A percentile compares a stretch with the other conserved stretches of the same genome.
These are phyloP conservation scores for Ramalina intermedia DNA, from an alignment of 495 filamentous ascomycete genomes.

Conservation along the genomic window DNA sequence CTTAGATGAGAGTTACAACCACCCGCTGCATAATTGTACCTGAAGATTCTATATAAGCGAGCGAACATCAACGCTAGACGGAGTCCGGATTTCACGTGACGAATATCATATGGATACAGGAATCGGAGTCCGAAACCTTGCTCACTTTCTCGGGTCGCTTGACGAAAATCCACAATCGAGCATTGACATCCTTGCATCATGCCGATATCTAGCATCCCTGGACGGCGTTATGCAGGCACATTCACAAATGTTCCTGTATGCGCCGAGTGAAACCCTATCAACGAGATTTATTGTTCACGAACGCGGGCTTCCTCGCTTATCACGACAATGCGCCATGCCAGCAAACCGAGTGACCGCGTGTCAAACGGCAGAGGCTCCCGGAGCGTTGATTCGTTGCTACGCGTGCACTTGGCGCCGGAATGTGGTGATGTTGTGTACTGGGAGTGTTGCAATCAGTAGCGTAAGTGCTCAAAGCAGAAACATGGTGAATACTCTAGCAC, in stretches of 20 bases:
- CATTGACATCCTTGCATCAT: neutral
- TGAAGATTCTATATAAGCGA: too few species aligned
- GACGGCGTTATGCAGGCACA: neutral
- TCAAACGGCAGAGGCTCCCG: too few species aligned
- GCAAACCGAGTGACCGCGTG: too few species aligned
- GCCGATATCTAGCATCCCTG: neutral
- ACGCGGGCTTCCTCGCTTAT: too few species aligned
- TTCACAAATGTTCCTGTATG: neutral
- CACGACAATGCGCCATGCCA: too few species aligned
- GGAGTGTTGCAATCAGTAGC: neutral
- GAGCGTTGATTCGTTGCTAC: too few species aligned
- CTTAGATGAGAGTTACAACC: neutral
- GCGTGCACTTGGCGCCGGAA: too few species aligned
- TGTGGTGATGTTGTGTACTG: neutral
- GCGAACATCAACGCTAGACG: too few species aligned
- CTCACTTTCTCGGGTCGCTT: neutral
- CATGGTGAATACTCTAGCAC: neutral
- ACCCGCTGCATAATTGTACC: too few species aligned
- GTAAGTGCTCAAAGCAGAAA: neutral
- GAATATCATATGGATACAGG: neutral
- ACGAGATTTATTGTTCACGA: too few species aligned
- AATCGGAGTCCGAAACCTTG: slow-evolving; percentile 1
- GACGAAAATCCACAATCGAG: neutral
- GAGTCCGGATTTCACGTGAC: too few species aligned
- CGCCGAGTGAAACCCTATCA: too few species aligned